Percentiles rank a stretch among this genome's conserved stretches.
phyloP scores from a whole-genome alignment of 2,329 filamentous ascomycete species.

The Samsoniella hepiali region DNA sequence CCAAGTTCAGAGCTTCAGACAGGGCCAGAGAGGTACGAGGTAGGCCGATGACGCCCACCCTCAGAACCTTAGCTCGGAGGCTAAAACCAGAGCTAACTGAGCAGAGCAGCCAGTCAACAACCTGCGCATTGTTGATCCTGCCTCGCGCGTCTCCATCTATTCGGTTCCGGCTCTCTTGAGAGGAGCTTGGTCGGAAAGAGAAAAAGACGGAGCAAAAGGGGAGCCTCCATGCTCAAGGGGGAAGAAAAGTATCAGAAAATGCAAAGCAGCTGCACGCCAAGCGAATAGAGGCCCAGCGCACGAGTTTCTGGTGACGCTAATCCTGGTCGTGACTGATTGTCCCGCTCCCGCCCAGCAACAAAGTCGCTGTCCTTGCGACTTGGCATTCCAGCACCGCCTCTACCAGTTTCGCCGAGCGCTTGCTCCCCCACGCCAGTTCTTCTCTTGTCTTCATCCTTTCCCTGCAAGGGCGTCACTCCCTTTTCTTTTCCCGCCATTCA shows the following conservation, averaged over 20 bases:
- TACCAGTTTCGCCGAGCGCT: neutral
- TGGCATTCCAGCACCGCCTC: conserved; percentile 20
- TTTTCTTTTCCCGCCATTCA: neutral
- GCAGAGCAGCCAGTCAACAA: conserved; percentile 10
- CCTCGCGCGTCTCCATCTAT: neutral
- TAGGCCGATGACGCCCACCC: conserved; percentile 11
- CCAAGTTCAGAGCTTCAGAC: neutral
- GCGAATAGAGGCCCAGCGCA: conserved; percentile 2
- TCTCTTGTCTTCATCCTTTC: neutral
- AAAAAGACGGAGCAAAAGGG: neutral
- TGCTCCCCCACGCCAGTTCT: neutral
- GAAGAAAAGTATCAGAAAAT: too few relatives aligned
- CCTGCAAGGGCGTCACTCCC: neutral
- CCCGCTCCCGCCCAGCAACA: conserved; percentile 16
- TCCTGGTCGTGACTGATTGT: conserved; percentile 3
- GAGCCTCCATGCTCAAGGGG: neutral
- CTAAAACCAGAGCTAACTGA: conserved; percentile 8
- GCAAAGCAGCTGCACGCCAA: conserved; percentile 7
- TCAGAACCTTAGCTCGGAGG: conserved; percentile 5
- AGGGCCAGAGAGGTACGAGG: neutral
- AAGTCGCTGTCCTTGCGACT: conserved; percentile 1
- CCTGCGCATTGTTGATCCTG: conserved; percentile 11
- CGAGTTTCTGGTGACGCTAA: conserved; percentile 7
- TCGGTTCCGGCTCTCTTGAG: neutral
- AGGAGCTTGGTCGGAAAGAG: neutral